Evolutionary conservation across 1,284 basidiomycete genomes (phyloP).

Genomic region (Blastosporella zonata): DNA sequence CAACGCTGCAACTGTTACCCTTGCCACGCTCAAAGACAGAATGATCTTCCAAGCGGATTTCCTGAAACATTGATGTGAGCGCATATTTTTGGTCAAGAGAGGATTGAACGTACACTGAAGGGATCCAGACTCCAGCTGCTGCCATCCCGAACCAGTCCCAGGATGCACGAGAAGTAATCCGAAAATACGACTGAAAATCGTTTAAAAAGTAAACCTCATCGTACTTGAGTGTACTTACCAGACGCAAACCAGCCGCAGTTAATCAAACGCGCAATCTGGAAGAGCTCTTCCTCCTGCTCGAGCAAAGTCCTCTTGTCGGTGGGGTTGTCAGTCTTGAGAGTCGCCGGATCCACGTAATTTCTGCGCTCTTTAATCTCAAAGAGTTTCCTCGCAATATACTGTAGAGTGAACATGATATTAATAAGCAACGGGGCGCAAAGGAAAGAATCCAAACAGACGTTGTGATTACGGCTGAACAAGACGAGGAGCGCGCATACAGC

Average conservation of each 20-base stretch:
- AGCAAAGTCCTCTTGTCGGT: conserved; percentile 33
- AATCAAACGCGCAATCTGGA: conserved; percentile 73
- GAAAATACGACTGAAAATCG: conserved; percentile 53
- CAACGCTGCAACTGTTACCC: conserved; percentile 75
- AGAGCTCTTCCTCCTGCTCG: conserved; percentile 77
- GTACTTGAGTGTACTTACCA: conserved; percentile 24
- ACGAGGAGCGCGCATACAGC: conserved; percentile 70
- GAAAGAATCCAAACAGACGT: conserved; percentile 45
- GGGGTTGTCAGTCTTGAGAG: conserved; percentile 34
- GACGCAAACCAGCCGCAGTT: conserved; percentile 78
- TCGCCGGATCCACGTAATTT: conserved; percentile 51
- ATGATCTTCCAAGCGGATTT: conserved; percentile 62
- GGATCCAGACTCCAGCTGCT: conserved; percentile 70
- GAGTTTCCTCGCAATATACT: conserved; percentile 80
- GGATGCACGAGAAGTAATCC: conserved; percentile 73
- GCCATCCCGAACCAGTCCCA: conserved; percentile 69
- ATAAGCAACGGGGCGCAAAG: background rate
- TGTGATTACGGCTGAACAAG: conserved; percentile 84
- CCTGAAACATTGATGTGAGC: conserved; percentile 32
- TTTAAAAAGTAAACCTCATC: background rate
- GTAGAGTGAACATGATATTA: background rate
- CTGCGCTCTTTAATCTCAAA: conserved; percentile 77
- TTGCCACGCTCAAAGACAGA: conserved; percentile 68
- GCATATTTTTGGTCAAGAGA: background rate
- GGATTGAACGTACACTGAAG: conserved; percentile 47